phyloP scores from a whole-genome alignment of 2,329 filamentous ascomycete genomes.

The Fusarium praegraminearum region DNA sequence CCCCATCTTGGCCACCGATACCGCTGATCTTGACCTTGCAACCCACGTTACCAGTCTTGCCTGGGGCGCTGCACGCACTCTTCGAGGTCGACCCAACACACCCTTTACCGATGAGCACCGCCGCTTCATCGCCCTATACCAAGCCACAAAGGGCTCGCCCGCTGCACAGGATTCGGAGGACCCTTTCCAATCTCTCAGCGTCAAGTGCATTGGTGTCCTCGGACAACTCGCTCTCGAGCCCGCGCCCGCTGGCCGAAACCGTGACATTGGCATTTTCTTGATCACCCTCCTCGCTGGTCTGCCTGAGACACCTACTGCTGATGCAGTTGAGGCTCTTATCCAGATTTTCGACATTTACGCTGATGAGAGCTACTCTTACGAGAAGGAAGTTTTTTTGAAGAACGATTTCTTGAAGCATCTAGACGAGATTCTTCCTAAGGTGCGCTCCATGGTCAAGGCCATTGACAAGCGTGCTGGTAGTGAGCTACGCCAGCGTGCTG shows the following conservation, averaged over 20 bases:
- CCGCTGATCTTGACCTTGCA: slow-evolving; percentile 71
- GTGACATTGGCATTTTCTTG: slow-evolving; percentile 73
- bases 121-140: slow-evolving; percentile 74
- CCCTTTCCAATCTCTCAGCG: slow-evolving; percentile 71
- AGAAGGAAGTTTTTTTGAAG: slow-evolving; percentile 73
- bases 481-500: slow-evolving; percentile 69
- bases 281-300: slow-evolving; percentile 65
- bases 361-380: slow-evolving; percentile 69
- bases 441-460: slow-evolving; percentile 67
- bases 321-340: slow-evolving; percentile 73
- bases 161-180: slow-evolving; percentile 56
- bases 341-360: slow-evolving; percentile 76
- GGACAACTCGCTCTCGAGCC: slow-evolving; percentile 71
- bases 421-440: slow-evolving; percentile 65
- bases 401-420: slow-evolving; percentile 70
- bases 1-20: slow-evolving; percentile 70
- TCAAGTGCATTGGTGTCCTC: slow-evolving; percentile 75
- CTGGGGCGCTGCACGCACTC: slow-evolving; percentile 71
- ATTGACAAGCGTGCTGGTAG: slow-evolving; percentile 69
- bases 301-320: slow-evolving; percentile 66
- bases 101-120: slow-evolving; percentile 66
- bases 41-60: slow-evolving; percentile 73
- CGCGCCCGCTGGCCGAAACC: slow-evolving; percentile 66
- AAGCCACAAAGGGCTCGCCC: slow-evolving; percentile 62
- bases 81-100: slow-evolving; percentile 61